These are phyloP conservation scores for Podospora bellae-mahoneyi DNA, from an alignment of 495 filamentous ascomycete genomes.

Conservation along the genomic window DNA sequence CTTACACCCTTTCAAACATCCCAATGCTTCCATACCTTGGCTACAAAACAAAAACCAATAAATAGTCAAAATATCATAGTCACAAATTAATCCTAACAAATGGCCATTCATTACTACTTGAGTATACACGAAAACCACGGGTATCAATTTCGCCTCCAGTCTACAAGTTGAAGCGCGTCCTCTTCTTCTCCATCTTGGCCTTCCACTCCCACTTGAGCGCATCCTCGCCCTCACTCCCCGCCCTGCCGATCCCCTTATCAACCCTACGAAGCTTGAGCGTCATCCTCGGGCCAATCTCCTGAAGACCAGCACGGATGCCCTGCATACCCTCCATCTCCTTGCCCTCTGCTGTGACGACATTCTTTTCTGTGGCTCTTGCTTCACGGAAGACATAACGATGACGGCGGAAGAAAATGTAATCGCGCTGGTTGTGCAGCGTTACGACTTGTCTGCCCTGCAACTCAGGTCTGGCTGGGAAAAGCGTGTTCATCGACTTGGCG, in stretches of 20 bases:
- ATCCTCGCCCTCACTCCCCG: constrained; percentile 68
- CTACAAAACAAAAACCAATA: no score
- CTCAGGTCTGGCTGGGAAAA: constrained; percentile 83
- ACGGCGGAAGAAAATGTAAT: constrained; percentile 89
- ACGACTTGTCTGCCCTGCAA: constrained; percentile 81
- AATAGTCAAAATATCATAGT: no score
- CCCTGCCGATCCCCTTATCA: constrained; percentile 81
- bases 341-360: constrained; percentile 79
- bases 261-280: constrained; percentile 87
- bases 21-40: no score
- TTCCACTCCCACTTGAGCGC: constrained; percentile 88
- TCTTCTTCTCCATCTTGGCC: constrained; percentile 83
- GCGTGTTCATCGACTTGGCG: constrained; percentile 74
- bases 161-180: constrained; percentile 88
- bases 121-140: constrained; percentile 1
- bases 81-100: neutral
- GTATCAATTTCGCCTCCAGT: constrained; percentile 13
- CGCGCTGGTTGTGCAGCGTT: constrained; percentile 86
- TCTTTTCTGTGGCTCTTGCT: constrained; percentile 78
- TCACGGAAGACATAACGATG: constrained; percentile 93
- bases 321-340: constrained; percentile 79
- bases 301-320: constrained; percentile 75
- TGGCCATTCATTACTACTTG: neutral
- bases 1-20: no score
- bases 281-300: constrained; percentile 78